phyloP scores from a whole-genome alignment of 768 basidiomycete species.

The Jaapia argillacea region DNA sequence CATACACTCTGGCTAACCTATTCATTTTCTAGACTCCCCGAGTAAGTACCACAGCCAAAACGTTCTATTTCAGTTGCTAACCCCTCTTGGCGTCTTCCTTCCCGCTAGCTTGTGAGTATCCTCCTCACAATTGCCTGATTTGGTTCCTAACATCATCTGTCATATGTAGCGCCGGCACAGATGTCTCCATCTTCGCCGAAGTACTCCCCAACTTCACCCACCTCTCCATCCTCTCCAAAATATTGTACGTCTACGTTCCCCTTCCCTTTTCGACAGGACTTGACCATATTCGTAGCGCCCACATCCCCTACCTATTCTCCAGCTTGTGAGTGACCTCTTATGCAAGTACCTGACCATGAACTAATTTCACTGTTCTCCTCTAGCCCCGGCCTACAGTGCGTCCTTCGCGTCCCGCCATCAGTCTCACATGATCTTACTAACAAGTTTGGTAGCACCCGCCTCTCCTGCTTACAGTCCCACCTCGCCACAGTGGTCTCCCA shows the following conservation, averaged over 20 bases:
- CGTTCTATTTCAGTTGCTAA: slow-evolving; percentile 8
- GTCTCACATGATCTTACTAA: too few species aligned
- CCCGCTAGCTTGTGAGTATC: slow-evolving; percentile 52
- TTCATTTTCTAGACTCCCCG: slow-evolving; percentile 51
- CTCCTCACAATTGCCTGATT: neutral
- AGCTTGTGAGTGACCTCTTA: slow-evolving; percentile 49
- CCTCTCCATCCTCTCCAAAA: slow-evolving; percentile 86
- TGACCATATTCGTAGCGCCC: slow-evolving; percentile 41
- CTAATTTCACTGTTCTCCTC: too few species aligned
- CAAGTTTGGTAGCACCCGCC: slow-evolving; percentile 54
- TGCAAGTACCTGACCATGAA: too few species aligned
- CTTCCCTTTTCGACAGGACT: neutral
- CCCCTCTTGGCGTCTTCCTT: slow-evolving; percentile 3
- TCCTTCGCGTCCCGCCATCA: too few species aligned
- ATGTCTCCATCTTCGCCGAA: slow-evolving; percentile 87
- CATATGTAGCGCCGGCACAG: slow-evolving; percentile 53
- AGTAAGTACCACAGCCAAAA: slow-evolving; percentile 39
- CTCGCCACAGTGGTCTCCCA: slow-evolving; percentile 76
- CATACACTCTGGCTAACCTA: slow-evolving; percentile 5
- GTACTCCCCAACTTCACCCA: slow-evolving; percentile 92
- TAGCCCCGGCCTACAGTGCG: too few species aligned
- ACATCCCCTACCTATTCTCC: slow-evolving; percentile 85
- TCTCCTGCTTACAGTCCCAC: slow-evolving; percentile 84
- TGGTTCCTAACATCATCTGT: too few species aligned
- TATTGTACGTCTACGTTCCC: slow-evolving; percentile 50